Percentiles rank a stretch among this genome's conserved stretches.
Evolutionary conservation across 148 eudicot species (phyloP).

Genomic region (Selenicereus undatus): DNA sequence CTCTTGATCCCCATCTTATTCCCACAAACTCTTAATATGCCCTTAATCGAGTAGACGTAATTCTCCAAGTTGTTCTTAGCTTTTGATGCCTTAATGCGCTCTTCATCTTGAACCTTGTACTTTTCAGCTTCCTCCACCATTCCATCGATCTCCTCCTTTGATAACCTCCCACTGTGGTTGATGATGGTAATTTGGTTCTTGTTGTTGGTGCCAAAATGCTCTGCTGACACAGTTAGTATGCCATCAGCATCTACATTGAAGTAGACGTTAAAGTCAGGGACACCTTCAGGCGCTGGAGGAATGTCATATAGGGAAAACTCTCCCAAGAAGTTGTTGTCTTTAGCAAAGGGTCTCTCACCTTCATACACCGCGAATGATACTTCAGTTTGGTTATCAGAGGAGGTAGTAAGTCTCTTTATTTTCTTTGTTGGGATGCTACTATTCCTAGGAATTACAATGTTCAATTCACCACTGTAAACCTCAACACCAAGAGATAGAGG

Average conservation of each 20-base stretch:
- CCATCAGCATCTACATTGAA: conserved; percentile 21
- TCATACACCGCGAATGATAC: conserved; percentile 17
- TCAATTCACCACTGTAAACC: not conserved
- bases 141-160: conserved; percentile 13
- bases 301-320: conserved; percentile 2
- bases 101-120: conserved; percentile 23
- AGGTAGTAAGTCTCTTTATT: not conserved
- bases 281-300: conserved; percentile 4
- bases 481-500: conserved; percentile 12
- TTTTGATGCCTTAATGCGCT: conserved; percentile 11
- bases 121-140: conserved; percentile 23
- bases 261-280: conserved; percentile 4
- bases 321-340: conserved; percentile 21
- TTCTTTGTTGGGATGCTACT: not conserved
- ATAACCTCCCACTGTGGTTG: conserved; percentile 5
- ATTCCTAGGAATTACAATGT: not conserved
- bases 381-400: conserved; percentile 2
- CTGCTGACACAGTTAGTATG: conserved; percentile 20
- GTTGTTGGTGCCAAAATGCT: conserved; percentile 11
- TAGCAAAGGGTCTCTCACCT: conserved; percentile 14
- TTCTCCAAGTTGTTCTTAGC: conserved; percentile 16
- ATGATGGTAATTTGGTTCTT: conserved; percentile 18
- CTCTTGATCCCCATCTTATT: not conserved
- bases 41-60: conserved; percentile 5
- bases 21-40: not conserved